Conservation (phyloP, 2,329 filamentous ascomycete species). For the Monosporascus cannonballus region DNA sequence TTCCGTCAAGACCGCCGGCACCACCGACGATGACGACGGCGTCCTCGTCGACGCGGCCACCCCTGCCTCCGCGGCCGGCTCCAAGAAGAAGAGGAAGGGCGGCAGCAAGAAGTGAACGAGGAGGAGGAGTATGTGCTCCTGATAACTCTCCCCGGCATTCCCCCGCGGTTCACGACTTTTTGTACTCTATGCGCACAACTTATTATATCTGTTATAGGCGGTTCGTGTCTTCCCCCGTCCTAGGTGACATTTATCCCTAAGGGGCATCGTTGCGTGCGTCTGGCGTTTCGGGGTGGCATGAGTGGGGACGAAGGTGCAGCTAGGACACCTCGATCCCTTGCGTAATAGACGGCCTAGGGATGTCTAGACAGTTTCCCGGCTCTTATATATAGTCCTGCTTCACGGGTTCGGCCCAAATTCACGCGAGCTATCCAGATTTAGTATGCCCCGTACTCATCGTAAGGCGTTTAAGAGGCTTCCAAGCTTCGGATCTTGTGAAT, state of each 20-base stretch:
- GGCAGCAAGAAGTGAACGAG: slow-evolving; percentile 50
- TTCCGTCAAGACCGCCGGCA: slow-evolving; percentile 67
- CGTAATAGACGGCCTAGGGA: neutral
- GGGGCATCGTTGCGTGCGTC: neutral
- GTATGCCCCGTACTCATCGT: no score
- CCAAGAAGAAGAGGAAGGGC: slow-evolving; percentile 53
- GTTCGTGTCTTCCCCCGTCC: neutral
- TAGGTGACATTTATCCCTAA: neutral
- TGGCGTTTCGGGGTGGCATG: neutral
- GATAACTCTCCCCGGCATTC: no score
- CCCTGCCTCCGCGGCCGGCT: slow-evolving; percentile 24
- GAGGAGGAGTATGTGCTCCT: no score
- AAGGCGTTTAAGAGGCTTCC: no score
- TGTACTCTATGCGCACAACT: neutral
- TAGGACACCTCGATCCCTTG: neutral
- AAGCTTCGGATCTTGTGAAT: no score
- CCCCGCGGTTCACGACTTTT: neutral
- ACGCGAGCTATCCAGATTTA: neutral
- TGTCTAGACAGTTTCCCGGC: neutral
- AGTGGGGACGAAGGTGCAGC: neutral
- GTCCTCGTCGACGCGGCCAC: slow-evolving; percentile 65
- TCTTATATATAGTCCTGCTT: neutral
- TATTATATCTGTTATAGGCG: no score
- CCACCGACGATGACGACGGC: slow-evolving; percentile 62
- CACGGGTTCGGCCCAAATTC: neutral